Conservation (phyloP, 768 basidiomycete species). For the Kwoniella heveanensis region DNA sequence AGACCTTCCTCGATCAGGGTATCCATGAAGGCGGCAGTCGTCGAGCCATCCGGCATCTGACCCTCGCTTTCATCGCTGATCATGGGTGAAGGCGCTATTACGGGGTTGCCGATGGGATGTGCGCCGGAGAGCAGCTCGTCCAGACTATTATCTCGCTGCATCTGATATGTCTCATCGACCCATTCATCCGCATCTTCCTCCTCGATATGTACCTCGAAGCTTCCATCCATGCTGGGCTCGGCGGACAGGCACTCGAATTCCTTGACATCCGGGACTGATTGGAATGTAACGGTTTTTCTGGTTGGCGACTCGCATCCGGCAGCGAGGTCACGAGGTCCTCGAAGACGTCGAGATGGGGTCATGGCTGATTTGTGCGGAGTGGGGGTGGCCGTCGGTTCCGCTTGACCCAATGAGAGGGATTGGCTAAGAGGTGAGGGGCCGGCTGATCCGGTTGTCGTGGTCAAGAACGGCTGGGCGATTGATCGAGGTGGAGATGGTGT, state of each 20-base stretch:
- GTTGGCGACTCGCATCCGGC: conserved; percentile 36
- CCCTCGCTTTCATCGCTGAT: conserved; percentile 21
- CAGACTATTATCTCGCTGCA: conserved; percentile 26
- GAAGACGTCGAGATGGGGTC: conserved; percentile 49
- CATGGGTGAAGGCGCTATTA: conserved; percentile 3
- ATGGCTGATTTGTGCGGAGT: conserved; percentile 50
- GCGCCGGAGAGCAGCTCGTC: conserved; percentile 33
- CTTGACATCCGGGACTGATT: conserved; percentile 53
- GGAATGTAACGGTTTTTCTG: conserved; percentile 54
- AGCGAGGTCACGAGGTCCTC: conserved; percentile 43
- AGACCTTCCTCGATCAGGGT: conserved; percentile 55
- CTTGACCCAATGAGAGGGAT: conserved; percentile 9
- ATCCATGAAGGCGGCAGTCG: conserved; percentile 52
- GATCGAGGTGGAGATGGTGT: conserved; percentile 36
- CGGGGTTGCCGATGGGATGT: conserved; percentile 3
- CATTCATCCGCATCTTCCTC: conserved; percentile 43
- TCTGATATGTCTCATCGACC: conserved; percentile 24
- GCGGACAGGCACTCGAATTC: conserved; percentile 51
- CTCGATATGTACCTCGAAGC: conserved; percentile 38
- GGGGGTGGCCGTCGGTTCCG: conserved; percentile 34
- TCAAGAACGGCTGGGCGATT: conserved; percentile 17
- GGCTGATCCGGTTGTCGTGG: conserved; percentile 1
- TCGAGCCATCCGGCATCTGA: conserved; percentile 30
- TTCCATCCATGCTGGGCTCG: conserved; percentile 45
- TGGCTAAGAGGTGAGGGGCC: conserved; percentile 36